Evolutionary conservation across 257 asterid species (phyloP).

Genomic region (Petunia axillaris): DNA sequence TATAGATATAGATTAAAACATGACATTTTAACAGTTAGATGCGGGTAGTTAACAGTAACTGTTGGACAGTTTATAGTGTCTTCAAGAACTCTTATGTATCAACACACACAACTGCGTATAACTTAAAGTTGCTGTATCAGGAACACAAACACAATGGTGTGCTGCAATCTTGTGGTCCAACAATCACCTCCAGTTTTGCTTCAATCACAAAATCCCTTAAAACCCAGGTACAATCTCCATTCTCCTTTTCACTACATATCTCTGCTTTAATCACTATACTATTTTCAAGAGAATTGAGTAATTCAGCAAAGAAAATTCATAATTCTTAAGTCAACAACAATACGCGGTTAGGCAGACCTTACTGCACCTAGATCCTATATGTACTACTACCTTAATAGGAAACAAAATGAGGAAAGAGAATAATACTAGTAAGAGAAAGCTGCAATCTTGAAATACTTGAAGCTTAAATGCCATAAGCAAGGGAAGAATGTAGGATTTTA

Average conservation of each 20-base stretch:
- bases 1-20: no score
- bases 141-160: slow-evolving; percentile 35
- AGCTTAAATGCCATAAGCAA: not conserved
- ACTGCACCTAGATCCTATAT: not conserved
- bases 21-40: no score
- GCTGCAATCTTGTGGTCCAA: slow-evolving; percentile 41
- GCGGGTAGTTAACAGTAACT: no score
- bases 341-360: not conserved
- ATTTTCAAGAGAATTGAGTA: not conserved
- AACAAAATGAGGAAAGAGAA: not conserved
- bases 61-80: no score
- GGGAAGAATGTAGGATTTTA: not conserved
- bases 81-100: no score
- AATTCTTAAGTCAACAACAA: not conserved
- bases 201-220: slow-evolving; percentile 43
- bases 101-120: not conserved
- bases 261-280: not conserved
- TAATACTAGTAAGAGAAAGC: not conserved
- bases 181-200: slow-evolving; percentile 48
- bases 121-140: not conserved
- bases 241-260: not conserved
- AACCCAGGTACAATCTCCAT: slow-evolving; percentile 40
- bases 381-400: not conserved
- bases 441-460: not conserved
- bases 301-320: not conserved